Evolutionary conservation across 306 rosid species (phyloP).

Genomic region (Ziziphus jujuba): DNA sequence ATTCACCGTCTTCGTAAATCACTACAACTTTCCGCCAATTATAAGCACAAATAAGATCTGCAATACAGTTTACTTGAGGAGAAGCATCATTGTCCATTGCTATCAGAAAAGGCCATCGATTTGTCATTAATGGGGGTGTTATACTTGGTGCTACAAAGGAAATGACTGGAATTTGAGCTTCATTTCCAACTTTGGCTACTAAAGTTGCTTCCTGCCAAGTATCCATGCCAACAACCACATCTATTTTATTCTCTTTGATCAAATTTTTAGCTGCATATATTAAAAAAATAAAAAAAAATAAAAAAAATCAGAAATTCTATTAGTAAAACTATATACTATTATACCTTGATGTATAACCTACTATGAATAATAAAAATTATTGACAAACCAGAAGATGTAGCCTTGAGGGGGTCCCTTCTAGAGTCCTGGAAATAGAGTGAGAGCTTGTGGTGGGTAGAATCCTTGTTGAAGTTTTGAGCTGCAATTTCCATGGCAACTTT

Average conservation of each 20-base stretch:
- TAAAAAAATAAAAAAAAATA: background rate
- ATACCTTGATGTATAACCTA: background rate
- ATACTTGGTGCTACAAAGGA: conserved; percentile 32
- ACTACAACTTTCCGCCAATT: conserved; percentile 25
- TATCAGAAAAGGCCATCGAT: conserved; percentile 34
- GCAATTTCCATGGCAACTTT: conserved; percentile 52
- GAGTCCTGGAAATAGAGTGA: conserved; percentile 20
- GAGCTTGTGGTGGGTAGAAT: conserved; percentile 12
- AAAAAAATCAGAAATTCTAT: background rate
- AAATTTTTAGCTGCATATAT: conserved; percentile 31
- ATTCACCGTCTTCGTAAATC: conserved; percentile 28
- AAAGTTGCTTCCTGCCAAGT: conserved; percentile 32
- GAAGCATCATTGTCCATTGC: conserved; percentile 24
- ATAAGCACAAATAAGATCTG: conserved; percentile 23
- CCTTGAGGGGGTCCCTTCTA: conserved; percentile 10
- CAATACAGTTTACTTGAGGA: conserved; percentile 18
- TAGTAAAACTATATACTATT: background rate
- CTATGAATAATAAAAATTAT: background rate
- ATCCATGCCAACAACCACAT: conserved; percentile 35
- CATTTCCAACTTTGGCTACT: conserved; percentile 15
- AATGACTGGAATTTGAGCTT: conserved; percentile 23
- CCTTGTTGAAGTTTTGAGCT: conserved; percentile 32
- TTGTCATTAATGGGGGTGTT: conserved; percentile 21
- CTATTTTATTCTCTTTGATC: conserved; percentile 21
- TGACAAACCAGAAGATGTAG: conserved; percentile 31